Percentiles rank a stretch among this genome's conserved stretches.
These are phyloP conservation scores for Davidsoniella neocaledoniae DNA, from an alignment of 2,329 filamentous ascomycete species.

Conservation along the genomic window DNA sequence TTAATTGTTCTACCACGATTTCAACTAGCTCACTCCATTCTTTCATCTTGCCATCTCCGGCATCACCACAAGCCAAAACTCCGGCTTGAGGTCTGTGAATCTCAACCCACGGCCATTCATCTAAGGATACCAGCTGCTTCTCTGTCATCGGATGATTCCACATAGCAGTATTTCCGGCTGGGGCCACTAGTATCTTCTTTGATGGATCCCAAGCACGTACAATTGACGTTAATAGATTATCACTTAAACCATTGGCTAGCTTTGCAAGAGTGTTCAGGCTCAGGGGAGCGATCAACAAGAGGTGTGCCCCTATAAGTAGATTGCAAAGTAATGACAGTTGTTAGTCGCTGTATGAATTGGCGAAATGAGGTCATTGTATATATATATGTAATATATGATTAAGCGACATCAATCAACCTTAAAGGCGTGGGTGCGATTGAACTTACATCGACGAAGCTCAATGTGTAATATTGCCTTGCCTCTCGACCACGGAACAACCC, in stretches of 20 bases:
- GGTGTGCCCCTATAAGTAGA: constrained; percentile 38
- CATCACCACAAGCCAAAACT: constrained; percentile 67
- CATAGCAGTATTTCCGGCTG: constrained; percentile 84
- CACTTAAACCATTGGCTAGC: constrained; percentile 58
- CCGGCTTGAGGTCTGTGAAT: constrained; percentile 61
- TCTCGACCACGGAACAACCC: constrained; percentile 59
- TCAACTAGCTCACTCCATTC: constrained; percentile 61
- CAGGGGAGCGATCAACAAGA: constrained; percentile 65
- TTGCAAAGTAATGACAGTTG: neutral
- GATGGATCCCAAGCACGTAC: constrained; percentile 76
- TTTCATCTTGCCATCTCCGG: constrained; percentile 67
- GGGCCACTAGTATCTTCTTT: constrained; percentile 60
- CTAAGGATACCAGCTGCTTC: constrained; percentile 51
- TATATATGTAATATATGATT: neutral
- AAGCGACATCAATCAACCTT: no score
- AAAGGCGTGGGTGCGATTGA: no score
- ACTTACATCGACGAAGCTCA: constrained; percentile 48
- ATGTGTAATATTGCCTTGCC: constrained; percentile 79
- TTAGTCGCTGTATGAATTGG: no score
- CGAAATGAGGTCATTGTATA: neutral
- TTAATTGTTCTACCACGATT: constrained; percentile 33
- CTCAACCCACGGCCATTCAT: constrained; percentile 50
- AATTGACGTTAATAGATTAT: constrained; percentile 57
- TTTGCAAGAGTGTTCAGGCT: constrained; percentile 79
- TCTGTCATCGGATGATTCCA: constrained; percentile 70